Evolutionary conservation across 148 eudicot genomes (phyloP), one percentile per base, ranked within the genome.

Genomic region (Talinum fruticosum): DNA sequence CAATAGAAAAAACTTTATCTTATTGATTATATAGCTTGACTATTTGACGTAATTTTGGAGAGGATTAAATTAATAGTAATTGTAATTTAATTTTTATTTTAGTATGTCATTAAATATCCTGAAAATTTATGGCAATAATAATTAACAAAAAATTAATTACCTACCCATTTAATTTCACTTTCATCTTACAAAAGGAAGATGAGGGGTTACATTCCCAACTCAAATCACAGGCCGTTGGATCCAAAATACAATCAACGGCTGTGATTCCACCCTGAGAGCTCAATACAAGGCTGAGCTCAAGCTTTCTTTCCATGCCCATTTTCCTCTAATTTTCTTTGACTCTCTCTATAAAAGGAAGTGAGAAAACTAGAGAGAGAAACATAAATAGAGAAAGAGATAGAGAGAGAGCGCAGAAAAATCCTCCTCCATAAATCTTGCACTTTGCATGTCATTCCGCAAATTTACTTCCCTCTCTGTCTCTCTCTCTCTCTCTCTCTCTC

Each of bases 151-250:
- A 35, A 62, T 71, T 49, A 62, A 81, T 76, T 81, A 76, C 83
- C 69, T 76, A 67, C 61, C 76, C 70, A 35, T 57, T 71, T 54
- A 49, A n/a, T 68, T 41, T 33, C 53, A 36, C 26, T n/a, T 36
- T 72, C 0, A 47, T 72, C 53, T 69, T 74, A 70, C 59, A 36
- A 29, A 71, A 73, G 76, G 89, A 85, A 88, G 73, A 65, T 80
- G 72, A 86, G 83, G 82, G 66, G 89, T 79, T 79, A 77, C 82
- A 77, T 3, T 38, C 66, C 38, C 26, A 13, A 14, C 2, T 24
- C 34, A 44, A 81, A 44, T 75, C 59, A 71, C 74, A 59, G 74
- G 78, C 91, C 85, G 76, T 80, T 76, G 73, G 86, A 76, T 83
- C 28, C 8, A 1, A n/a, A 6, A 28, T 30, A 16, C n/a, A 57